A percentile compares a stretch with the other conserved stretches of the same genome.
Evolutionary conservation across 1,284 basidiomycete genomes (phyloP).

Genomic region (Coniophora puteana): DNA sequence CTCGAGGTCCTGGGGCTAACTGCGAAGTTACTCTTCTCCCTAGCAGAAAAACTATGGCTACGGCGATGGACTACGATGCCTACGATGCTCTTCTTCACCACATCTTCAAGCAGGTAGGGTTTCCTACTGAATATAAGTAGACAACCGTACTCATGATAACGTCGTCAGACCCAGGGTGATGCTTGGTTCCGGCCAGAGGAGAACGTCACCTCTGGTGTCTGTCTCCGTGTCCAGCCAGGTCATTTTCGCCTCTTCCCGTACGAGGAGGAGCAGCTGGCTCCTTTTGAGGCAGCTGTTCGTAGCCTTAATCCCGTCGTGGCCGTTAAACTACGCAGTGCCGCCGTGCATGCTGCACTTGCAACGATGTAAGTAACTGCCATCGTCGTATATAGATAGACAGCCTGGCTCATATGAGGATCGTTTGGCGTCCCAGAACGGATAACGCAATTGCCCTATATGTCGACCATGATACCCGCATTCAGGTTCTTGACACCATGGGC

Average conservation of each 20-base stretch:
- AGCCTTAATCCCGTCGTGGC: slow-evolving; percentile 76
- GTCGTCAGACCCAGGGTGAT: slow-evolving; percentile 57
- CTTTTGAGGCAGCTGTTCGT: slow-evolving; percentile 69
- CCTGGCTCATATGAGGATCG: background rate
- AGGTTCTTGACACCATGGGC: slow-evolving; percentile 60
- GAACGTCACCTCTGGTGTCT: slow-evolving; percentile 66
- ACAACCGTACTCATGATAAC: background rate
- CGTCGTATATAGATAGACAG: background rate
- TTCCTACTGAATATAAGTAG: background rate
- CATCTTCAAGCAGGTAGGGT: slow-evolving; percentile 45
- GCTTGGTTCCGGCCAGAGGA: slow-evolving; percentile 78
- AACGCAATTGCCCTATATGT: slow-evolving; percentile 52
- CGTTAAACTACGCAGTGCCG: slow-evolving; percentile 74
- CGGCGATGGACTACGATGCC: slow-evolving; percentile 67
- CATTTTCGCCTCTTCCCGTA: slow-evolving; percentile 70
- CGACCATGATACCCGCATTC: slow-evolving; percentile 57
- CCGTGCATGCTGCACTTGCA: slow-evolving; percentile 73
- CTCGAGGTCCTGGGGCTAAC: too few relatives aligned
- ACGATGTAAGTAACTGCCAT: slow-evolving; percentile 66
- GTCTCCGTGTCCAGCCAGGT: slow-evolving; percentile 57
- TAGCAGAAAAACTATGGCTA: too few relatives aligned
- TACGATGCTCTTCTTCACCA: slow-evolving; percentile 70
- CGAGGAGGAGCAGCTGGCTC: slow-evolving; percentile 56
- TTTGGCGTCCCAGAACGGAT: slow-evolving; percentile 36
- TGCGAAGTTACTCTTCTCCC: too few relatives aligned